Evolutionary conservation across 768 basidiomycete genomes (phyloP).

Genomic region (Suillus subalutaceus): DNA sequence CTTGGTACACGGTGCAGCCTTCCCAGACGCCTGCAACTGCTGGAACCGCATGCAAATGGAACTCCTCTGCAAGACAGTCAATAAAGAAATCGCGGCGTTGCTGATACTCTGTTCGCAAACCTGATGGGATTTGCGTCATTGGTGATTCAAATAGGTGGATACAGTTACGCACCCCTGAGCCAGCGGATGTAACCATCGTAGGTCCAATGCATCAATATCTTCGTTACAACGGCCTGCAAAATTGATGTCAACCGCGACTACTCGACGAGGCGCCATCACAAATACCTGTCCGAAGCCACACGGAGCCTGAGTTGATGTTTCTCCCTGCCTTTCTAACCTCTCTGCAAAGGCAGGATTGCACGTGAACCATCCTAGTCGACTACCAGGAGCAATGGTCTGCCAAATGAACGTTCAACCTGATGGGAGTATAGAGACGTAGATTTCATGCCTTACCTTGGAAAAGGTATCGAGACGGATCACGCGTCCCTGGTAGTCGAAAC

Average conservation of each 20-base stretch:
- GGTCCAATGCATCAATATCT: constrained; percentile 67
- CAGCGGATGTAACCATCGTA: constrained; percentile 76
- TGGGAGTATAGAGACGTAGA: neutral
- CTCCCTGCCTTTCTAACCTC: constrained; percentile 67
- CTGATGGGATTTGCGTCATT: constrained; percentile 27
- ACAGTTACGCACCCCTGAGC: constrained; percentile 56
- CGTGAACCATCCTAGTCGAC: constrained; percentile 80
- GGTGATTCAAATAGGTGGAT: neutral
- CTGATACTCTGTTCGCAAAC: constrained; percentile 57
- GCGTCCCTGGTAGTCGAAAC: constrained; percentile 77
- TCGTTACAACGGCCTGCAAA: constrained; percentile 53
- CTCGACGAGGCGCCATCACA: constrained; percentile 3
- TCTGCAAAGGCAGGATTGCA: constrained; percentile 78
- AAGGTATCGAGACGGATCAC: constrained; percentile 85
- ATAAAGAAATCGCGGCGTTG: constrained; percentile 63
- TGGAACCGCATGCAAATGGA: constrained; percentile 52
- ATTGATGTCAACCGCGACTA: constrained; percentile 6
- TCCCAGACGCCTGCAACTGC: constrained; percentile 32
- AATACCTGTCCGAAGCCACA: constrained; percentile 70
- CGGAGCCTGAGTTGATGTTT: constrained; percentile 70
- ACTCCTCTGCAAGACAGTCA: constrained; percentile 64
- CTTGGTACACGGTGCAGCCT: constrained; percentile 48
- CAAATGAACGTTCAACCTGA: constrained; percentile 14
- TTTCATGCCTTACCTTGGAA: constrained; percentile 54
- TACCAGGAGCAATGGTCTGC: constrained; percentile 78